These are phyloP conservation scores for Tephrocybe sp. DNA, from an alignment of 768 basidiomycete species.

Conservation along the genomic window DNA sequence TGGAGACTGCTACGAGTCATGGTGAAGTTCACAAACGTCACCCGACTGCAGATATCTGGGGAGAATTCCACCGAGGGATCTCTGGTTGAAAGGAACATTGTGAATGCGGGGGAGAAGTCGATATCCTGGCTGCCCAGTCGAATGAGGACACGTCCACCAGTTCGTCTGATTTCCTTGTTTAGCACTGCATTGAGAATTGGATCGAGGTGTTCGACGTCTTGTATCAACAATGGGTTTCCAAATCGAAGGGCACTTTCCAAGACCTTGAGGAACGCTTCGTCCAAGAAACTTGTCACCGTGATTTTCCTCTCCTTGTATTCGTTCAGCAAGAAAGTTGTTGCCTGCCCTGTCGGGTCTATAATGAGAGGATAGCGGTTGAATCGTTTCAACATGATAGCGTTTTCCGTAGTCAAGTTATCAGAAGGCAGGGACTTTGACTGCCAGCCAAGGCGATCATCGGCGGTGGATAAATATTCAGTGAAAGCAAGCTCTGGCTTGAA, in stretches of 20 bases:
- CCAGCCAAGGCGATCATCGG: constrained; percentile 94
- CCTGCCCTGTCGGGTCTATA: constrained; percentile 97
- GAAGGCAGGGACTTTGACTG: constrained; percentile 94
- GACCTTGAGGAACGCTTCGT: constrained; percentile 98
- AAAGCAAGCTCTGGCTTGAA: constrained; percentile 91
- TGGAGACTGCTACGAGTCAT: constrained; percentile 99
- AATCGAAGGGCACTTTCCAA: constrained; percentile 98
- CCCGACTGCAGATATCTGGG: constrained; percentile 96
- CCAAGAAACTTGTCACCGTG: constrained; percentile 96
- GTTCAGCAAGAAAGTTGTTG: constrained; percentile 89
- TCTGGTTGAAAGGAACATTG: constrained; percentile 97
- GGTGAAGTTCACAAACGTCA: constrained; percentile 94
- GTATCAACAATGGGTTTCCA: constrained; percentile 94
- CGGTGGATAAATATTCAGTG: constrained; percentile 94
- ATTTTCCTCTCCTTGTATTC: constrained; percentile 97
- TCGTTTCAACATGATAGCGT: constrained; percentile 99
- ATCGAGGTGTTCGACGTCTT: constrained; percentile 96
- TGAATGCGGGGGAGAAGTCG: constrained; percentile 99
- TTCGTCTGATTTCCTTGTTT: constrained; percentile 93
- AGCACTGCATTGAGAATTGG: constrained; percentile 96
- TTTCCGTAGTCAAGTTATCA: constrained; percentile 94
- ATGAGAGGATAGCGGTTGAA: constrained; percentile 98
- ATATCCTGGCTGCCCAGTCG: constrained; percentile 97
- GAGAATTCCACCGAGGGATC: constrained; percentile 98
- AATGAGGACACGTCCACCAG: constrained; percentile 95